Base-by-base conservation (phyloP, 352 stramenopile species). In the Phytophthora capsici region DNA sequence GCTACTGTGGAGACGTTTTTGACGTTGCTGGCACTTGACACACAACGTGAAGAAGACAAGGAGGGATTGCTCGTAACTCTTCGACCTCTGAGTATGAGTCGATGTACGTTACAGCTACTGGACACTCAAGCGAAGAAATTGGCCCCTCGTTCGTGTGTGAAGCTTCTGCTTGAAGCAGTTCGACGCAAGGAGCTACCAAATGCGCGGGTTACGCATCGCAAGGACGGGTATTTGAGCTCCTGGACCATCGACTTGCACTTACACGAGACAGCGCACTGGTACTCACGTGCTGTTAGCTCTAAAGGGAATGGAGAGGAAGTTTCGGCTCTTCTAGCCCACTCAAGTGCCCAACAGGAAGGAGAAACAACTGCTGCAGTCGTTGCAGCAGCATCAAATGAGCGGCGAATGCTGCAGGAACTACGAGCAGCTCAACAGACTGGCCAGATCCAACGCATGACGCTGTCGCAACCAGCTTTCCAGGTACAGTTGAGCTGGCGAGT, bases 1-100 rank as follows among this genome's bases (percentile, higher is more conserved):
- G 84, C 81, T 28, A 88, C 73, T 44, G 62, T 95, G 20, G 87
- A 95, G 51, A 95, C 87, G 19, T 92, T 95, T 57, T 57, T 95
- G 4, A 93, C 84, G 10, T 57, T 93, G 17, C 38, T 89, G 23
- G 69, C 74, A 37, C 61, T 88, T 13, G 63, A 84, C 17, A 65
- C 62, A 19, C 41, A 74, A 45, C 57, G 60, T 52, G 13, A 16
- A 13, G 41, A 59, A 4, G 40, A 69, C 28, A 57, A 19, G 1
- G 14, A 50, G 14, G 45, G 56, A 7, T 36, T 82, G 20, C 53
- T 56, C 3, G 46, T 90, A 5, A 46, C 61, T 12, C 54, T 88
- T 20, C 69, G 75, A 7, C 81, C 79, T 37, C 73, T 76, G 8
- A 80, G 73, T 25, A 89, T 84, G 77, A 78, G 69, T 64, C 75